Evolutionary conservation across 1,284 basidiomycete species (phyloP), one percentile per base, ranked within the genome.

Genomic region (Pseudozyma sp.): DNA sequence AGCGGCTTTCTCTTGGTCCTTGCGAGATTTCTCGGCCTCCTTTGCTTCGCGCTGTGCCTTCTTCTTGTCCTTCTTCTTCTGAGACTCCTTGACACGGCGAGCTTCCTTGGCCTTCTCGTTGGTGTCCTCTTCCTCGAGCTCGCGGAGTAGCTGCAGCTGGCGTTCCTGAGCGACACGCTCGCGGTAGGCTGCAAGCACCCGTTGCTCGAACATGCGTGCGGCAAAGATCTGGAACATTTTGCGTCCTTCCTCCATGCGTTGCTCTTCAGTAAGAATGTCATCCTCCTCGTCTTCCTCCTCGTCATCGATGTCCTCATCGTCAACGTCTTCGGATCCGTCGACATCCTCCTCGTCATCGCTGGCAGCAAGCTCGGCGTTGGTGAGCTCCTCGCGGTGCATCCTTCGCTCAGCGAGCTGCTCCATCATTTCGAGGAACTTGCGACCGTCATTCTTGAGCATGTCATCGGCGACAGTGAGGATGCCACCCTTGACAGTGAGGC

Each of bases 391-490:
- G 5, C 96, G 90, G 75, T 93, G 91, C 89, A 95, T 93, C 47
- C 95, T 90, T 65, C 94, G 90, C 84, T 98, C 95, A 0, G 96
- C 95, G 39, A 99, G 90, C 86, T 97, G 94, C 86, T 99, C 96
- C 96, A 99, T 99, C 96, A 99, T 99, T 87, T 99, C 95, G 81
- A 99, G 88, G 88, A 99, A 98, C 87, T 97, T 98, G 82, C 95
- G 93, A 3, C 95, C 96, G 83, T 99, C 95, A 83, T 98, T 98
- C 88, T 97, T 97, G 79, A 98, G 89, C 55, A 99, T 90, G 87
- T 99, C 96, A 84, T 99, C 96, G 53, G 96, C 96, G 54, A 99
- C 96, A n/a, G 97, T 98, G 62, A 99, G 89, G 83, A 99, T 97
- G 83, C 95, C 88, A 91, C 93, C 93, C 83, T 93, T 92, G 79